A percentile compares a stretch with the other conserved stretches of the same genome.
These are phyloP conservation scores for Sporisorium graminicola DNA, from an alignment of 1,284 basidiomycete genomes.

Conservation along the genomic window DNA sequence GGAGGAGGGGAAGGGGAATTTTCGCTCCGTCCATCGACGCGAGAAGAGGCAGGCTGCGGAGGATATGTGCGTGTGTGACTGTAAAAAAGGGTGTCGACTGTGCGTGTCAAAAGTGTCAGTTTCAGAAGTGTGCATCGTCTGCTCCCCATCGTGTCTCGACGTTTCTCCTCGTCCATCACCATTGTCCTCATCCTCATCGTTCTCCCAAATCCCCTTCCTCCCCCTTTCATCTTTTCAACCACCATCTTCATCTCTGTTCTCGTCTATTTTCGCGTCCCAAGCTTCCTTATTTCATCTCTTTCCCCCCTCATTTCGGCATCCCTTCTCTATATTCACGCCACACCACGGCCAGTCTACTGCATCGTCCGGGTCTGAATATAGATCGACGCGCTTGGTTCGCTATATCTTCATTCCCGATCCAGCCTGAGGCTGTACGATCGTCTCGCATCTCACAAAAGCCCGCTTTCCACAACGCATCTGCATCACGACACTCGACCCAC, in stretches of 20 bases:
- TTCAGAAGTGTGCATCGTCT: neutral
- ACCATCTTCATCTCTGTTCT: neutral
- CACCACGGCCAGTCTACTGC: constrained; percentile 10
- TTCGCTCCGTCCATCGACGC: neutral
- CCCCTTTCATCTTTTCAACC: neutral
- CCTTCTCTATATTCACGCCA: constrained; percentile 5
- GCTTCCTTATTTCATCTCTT: neutral
- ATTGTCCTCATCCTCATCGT: no score
- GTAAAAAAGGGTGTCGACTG: neutral
- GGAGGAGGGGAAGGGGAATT: neutral
- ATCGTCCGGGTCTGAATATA: constrained; percentile 2
- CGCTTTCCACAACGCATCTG: constrained; percentile 7
- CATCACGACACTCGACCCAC: constrained; percentile 1
- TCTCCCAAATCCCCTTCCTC: neutral
- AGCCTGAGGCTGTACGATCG: constrained; percentile 10
- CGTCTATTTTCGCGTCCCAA: neutral
- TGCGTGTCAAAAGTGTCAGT: neutral
- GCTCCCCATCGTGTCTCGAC: neutral
- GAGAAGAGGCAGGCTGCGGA: neutral
- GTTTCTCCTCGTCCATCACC: neutral
- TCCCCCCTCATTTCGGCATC: neutral
- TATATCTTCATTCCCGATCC: constrained; percentile 24
- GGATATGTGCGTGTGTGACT: neutral
- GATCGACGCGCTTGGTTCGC: constrained; percentile 30
- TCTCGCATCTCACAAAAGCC: neutral